Evolutionary conservation across 1,139 yeast species (phyloP).

Genomic region (Spencermartinsiella ligniputridi): DNA sequence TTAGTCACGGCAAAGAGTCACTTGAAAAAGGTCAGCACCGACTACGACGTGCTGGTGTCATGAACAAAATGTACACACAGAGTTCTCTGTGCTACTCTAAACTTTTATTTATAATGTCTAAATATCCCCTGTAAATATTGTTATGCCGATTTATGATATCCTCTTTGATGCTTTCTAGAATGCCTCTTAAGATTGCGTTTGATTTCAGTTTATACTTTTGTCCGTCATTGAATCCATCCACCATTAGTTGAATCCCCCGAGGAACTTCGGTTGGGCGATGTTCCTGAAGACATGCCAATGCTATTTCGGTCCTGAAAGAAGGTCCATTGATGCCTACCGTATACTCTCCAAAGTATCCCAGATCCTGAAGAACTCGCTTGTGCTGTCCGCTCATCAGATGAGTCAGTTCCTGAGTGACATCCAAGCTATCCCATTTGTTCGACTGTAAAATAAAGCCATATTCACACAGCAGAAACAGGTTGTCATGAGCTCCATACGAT

Average conservation of each 20-base stretch:
- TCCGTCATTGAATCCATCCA: conserved; percentile 16
- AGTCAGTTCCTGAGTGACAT: conserved; percentile 46
- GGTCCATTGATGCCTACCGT: conserved; percentile 51
- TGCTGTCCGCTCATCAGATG: conserved; percentile 41
- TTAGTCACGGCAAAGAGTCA: conserved; percentile 37
- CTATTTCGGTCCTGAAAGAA: conserved; percentile 74
- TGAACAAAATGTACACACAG: background rate
- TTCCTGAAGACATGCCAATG: conserved; percentile 60
- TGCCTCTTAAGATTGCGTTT: conserved; percentile 3
- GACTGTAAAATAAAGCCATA: conserved; percentile 66
- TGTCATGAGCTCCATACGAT: conserved; percentile 85
- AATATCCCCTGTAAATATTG: conserved; percentile 3
- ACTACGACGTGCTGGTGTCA: background rate
- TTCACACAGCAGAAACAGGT: conserved; percentile 74
- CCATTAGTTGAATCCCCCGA: conserved; percentile 11
- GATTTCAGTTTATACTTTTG: conserved; percentile 8
- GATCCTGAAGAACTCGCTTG: conserved; percentile 43
- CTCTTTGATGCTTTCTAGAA: conserved; percentile 9
- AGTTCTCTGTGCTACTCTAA: background rate
- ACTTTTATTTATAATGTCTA: conserved; percentile 5
- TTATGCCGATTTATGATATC: conserved; percentile 2
- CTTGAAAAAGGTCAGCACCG: background rate
- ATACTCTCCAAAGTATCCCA: conserved; percentile 68
- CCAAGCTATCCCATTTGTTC: conserved; percentile 70
- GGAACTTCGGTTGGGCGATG: conserved; percentile 10